Percentiles rank a stretch among this genome's conserved stretches.
phyloP scores from a whole-genome alignment of 2,329 filamentous ascomycete genomes.

The Penicillium sp. region DNA sequence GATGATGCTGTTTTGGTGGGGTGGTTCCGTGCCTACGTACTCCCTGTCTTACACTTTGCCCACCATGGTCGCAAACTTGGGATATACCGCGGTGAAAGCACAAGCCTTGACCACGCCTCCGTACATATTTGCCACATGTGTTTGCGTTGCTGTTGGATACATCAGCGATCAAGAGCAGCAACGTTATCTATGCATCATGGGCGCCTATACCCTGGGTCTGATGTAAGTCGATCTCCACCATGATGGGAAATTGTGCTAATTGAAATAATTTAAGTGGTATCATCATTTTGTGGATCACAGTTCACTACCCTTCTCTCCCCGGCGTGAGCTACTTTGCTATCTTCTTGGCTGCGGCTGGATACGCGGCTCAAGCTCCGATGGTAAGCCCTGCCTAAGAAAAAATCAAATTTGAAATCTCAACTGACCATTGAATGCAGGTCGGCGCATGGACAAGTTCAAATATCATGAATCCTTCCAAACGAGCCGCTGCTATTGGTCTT shows the following conservation, averaged over 20 bases:
- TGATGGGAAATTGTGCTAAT: not conserved
- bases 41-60: conserved; percentile 27
- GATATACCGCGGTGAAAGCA: conserved; percentile 27
- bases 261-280: not conserved
- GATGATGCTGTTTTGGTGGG: conserved; percentile 27
- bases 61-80: conserved; percentile 31
- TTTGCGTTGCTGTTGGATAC: conserved; percentile 34
- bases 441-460: conserved; percentile 1
- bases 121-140: conserved; percentile 45
- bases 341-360: conserved; percentile 1
- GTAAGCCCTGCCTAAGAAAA: not conserved
- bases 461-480: not conserved
- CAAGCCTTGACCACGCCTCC: conserved; percentile 31
- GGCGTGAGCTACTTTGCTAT: conserved; percentile 2
- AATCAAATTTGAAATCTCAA: too few relatives aligned
- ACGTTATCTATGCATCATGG: not conserved
- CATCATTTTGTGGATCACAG: not conserved
- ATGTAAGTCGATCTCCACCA: not conserved
- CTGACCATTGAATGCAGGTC: not conserved
- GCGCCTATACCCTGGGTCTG: conserved; percentile 36
- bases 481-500: not conserved
- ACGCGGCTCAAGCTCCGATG: not conserved
- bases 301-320: not conserved
- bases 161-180: conserved; percentile 26
- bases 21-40: conserved; percentile 25